A percentile compares a stretch with the other conserved stretches of the same genome.
Conservation (phyloP, 176 grass and related monocot species). For the Paspalum vaginatum region DNA sequence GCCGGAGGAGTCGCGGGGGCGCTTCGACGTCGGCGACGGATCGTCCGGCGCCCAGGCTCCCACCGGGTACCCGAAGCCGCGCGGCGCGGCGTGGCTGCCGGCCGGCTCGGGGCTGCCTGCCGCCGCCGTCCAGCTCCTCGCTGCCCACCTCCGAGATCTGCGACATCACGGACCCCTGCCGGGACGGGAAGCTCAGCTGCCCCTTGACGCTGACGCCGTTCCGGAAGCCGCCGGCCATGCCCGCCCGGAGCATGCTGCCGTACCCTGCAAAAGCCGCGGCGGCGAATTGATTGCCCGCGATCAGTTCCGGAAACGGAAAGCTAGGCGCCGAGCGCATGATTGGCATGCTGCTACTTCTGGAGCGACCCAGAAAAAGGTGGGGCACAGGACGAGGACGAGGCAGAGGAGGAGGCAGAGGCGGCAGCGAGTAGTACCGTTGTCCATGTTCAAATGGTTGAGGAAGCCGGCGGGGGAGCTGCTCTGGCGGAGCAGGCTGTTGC, state of each 20-base stretch:
- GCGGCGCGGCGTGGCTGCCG: constrained; percentile 45
- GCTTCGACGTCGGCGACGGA: constrained; percentile 50
- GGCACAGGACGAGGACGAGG: neutral
- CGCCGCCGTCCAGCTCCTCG: constrained; percentile 67
- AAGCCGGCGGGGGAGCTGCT: constrained; percentile 90
- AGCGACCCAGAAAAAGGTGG: constrained; percentile 10
- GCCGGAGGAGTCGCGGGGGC: constrained; percentile 24
- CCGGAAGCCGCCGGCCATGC: constrained; percentile 47
- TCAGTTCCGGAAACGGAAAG: constrained; percentile 52
- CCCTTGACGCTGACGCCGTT: constrained; percentile 49
- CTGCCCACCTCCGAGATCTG: constrained; percentile 97
- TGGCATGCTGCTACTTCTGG: constrained; percentile 18
- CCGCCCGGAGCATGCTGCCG: constrained; percentile 60
- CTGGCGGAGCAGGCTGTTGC: constrained; percentile 67
- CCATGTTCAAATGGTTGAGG: constrained; percentile 67
- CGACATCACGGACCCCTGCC: constrained; percentile 90
- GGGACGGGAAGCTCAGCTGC: constrained; percentile 87
- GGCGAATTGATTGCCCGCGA: constrained; percentile 32
- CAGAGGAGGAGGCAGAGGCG: neutral
- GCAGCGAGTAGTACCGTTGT: constrained; percentile 55
- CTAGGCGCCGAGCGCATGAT: constrained; percentile 33
- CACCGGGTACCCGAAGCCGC: constrained; percentile 50
- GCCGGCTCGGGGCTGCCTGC: constrained; percentile 61
- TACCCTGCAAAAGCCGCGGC: constrained; percentile 53
- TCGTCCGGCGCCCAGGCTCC: constrained; percentile 51